Base-by-base conservation (phyloP, 345 rosid species). In the Eucalyptus caleyi region DNA sequence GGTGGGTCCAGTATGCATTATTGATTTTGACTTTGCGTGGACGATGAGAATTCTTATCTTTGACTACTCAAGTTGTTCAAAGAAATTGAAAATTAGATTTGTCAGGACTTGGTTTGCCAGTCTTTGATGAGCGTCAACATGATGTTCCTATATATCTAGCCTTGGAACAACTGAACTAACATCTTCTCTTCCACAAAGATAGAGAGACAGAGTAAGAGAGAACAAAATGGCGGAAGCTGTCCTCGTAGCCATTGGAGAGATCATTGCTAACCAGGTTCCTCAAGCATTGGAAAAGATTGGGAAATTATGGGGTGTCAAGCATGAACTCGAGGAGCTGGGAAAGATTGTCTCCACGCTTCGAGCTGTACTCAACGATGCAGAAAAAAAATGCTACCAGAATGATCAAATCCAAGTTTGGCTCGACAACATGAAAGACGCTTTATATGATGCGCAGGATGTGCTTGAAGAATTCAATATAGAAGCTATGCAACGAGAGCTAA, bases 361-460 rank as follows among this genome's bases (percentile, higher is more conserved):
- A 40, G 82, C 88, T 30, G 89, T 89, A 49, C 72, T 93, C 37
- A 44, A 50, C 23, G 88, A 89, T 59, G 93, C 90, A 24, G 90
- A 91, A 62, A 81, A n/a, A 51, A 32, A 16, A 67, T 65, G 27
- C 44, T 5, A 81, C 53, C 18, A 59, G 37, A 87, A 15, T n/a
- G 23, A 21, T 9, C 82, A 54, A 72, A 86, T 90, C 60, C 47
- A 45, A 62, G 88, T 5, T 37, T 93, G 95, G 92, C 51, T 94
- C 16, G 69, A 37, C 11, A 67, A 80, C 30, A 87, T 94, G 37
- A 91, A 87, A 62, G 92, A 86, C 5, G 92, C 85, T 1, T 40
- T 91, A 6, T 91, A 89, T 69, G 94, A 93, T 5, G 91, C 90
- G 0, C 91, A 94, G 21, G 95, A 93, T 27, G 50, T 93, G 88